Evolutionary conservation across 176 grass and related monocot genomes (phyloP).

Genomic region (Zizania latifolia): DNA sequence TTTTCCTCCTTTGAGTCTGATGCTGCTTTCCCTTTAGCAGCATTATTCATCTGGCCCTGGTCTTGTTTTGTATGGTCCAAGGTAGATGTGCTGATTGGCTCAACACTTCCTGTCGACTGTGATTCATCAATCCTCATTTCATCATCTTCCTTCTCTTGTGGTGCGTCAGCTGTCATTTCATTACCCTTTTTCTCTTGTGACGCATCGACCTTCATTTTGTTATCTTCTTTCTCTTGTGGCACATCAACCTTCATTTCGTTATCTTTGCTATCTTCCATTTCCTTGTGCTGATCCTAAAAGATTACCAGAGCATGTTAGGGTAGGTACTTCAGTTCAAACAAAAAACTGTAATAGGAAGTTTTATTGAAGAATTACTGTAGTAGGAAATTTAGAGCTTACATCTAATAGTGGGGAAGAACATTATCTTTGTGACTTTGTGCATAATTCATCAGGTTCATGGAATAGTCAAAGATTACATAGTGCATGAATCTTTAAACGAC

Average conservation of each 20-base stretch:
- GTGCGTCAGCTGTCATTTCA: slow-evolving; percentile 26
- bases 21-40: slow-evolving; percentile 41
- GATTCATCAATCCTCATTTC: slow-evolving; percentile 25
- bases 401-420: not conserved
- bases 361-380: not conserved
- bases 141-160: slow-evolving; percentile 17
- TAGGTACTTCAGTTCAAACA: not conserved
- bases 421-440: not conserved
- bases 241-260: not conserved
- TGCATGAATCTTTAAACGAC: not conserved
- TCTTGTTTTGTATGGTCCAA: slow-evolving; percentile 28
- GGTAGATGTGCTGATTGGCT: slow-evolving; percentile 21
- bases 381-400: not conserved
- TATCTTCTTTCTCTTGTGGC: slow-evolving; percentile 8
- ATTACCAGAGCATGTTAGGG: not conserved
- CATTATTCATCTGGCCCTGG: not conserved
- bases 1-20: slow-evolving; percentile 36
- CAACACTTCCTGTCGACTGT: slow-evolving; percentile 13
- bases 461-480: not conserved
- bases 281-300: slow-evolving; percentile 34
- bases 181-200: slow-evolving; percentile 26
- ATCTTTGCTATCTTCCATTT: slow-evolving; percentile 21
- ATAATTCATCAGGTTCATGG: not conserved
- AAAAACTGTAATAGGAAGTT: not conserved
- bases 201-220: slow-evolving; percentile 27